A percentile compares a stretch with the other conserved stretches of the same genome.
These are phyloP conservation scores for Usnea hakonensis DNA, from an alignment of 495 filamentous ascomycete genomes.

Conservation along the genomic window DNA sequence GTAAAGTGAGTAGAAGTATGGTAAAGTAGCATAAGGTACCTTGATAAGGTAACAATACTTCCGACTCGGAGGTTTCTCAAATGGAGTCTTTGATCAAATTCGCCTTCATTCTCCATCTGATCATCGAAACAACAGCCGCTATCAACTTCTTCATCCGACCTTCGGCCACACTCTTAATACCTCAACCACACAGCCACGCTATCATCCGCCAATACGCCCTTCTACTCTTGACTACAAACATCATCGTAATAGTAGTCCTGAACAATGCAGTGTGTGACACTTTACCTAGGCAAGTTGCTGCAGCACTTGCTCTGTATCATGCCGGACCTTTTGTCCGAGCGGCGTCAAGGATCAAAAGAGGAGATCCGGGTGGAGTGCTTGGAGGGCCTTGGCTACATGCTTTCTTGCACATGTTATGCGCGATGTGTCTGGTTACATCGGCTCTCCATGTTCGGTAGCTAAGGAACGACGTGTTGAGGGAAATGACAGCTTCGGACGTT, in stretches of 20 bases:
- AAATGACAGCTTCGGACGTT: too few species aligned
- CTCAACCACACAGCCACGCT: constrained; percentile 23
- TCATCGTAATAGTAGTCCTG: constrained; percentile 27
- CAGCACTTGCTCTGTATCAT: constrained; percentile 29
- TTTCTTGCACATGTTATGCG: neutral
- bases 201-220: constrained; percentile 30
- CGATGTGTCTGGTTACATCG: neutral
- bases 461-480: too few species aligned
- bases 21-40: too few species aligned
- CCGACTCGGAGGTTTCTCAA: too few species aligned
- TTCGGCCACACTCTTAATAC: constrained; percentile 21
- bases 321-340: constrained; percentile 25
- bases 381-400: constrained; percentile 8
- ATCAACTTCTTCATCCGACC: constrained; percentile 32
- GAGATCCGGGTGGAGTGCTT: neutral
- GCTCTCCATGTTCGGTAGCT: neutral
- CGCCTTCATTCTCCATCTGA: constrained; percentile 26
- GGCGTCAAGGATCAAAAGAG: neutral
- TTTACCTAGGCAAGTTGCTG: constrained; percentile 24
- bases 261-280: constrained; percentile 18
- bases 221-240: constrained; percentile 26
- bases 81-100: neutral
- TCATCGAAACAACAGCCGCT: constrained; percentile 28
- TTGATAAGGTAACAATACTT: too few species aligned
- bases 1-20: too few species aligned